Percentiles rank a stretch among this genome's conserved stretches.
Conservation (phyloP, 75 land plant genomes). For the Pseudotsuga menziesii region DNA sequence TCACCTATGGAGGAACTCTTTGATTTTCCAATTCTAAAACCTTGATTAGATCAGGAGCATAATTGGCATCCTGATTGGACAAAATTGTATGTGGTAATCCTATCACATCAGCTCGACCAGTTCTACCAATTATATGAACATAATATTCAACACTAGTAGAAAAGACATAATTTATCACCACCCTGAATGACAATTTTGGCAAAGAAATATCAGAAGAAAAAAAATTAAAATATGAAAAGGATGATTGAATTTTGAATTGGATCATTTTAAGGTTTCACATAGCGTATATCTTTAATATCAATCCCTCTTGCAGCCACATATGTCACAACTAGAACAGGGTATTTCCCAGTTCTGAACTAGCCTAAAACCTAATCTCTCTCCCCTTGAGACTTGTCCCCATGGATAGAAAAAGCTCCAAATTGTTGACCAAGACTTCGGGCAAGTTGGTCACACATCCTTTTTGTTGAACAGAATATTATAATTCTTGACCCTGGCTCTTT, state of each 20-base stretch:
- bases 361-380: constrained; percentile 59
- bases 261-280: too few relatives aligned
- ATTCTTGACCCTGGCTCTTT: constrained; percentile 68
- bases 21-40: constrained; percentile 83
- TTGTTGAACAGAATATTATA: constrained; percentile 69
- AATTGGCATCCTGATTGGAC: constrained; percentile 74
- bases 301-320: too few relatives aligned
- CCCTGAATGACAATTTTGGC: constrained; percentile 34
- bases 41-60: constrained; percentile 87
- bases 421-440: constrained; percentile 37
- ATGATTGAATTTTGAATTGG: too few relatives aligned
- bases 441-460: constrained; percentile 75
- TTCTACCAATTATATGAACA: constrained; percentile 91
- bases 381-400: constrained; percentile 73
- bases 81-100: constrained; percentile 80
- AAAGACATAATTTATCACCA: constrained; percentile 90
- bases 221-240: neutral
- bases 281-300: constrained; percentile 33
- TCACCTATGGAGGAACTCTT: constrained; percentile 62
- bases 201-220: neutral
- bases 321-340: constrained; percentile 19
- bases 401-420: constrained; percentile 68
- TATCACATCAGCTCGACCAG: constrained; percentile 91
- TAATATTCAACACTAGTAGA: constrained; percentile 94
- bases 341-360: neutral